Conservation (phyloP, 805 yeast genomes). For the Candida xiaguanensis region DNA sequence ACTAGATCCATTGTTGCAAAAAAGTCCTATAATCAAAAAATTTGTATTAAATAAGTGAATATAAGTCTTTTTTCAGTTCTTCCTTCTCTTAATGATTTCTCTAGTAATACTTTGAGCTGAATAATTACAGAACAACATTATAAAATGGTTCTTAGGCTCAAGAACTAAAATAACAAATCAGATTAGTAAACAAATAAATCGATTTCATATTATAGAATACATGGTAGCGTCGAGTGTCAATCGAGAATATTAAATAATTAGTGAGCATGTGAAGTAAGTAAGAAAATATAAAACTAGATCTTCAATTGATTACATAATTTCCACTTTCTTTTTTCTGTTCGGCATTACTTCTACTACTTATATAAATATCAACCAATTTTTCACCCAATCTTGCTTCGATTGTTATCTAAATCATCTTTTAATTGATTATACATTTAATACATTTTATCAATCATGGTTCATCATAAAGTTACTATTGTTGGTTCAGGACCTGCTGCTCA, state of each 20-base stretch:
- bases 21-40: slow-evolving; percentile 32
- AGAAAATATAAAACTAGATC: neutral
- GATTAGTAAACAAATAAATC: no score
- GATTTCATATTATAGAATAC: no score
- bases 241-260: neutral
- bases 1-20: slow-evolving; percentile 45
- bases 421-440: neutral
- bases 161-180: no score
- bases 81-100: no score
- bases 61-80: no score
- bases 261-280: slow-evolving; percentile 4
- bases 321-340: neutral
- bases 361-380: neutral
- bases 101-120: no score
- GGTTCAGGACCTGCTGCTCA: slow-evolving; percentile 99
- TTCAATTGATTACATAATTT: neutral
- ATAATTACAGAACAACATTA: no score
- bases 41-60: slow-evolving; percentile 27
- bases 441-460: slow-evolving; percentile 55
- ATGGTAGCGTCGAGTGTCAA: neutral
- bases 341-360: neutral
- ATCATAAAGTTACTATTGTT: slow-evolving; percentile 78
- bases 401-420: no score
- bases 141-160: no score
- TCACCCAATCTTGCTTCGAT: no score